Evolutionary conservation across 2,329 filamentous ascomycete genomes (phyloP).

Genomic region (Beauveria sp.): DNA sequence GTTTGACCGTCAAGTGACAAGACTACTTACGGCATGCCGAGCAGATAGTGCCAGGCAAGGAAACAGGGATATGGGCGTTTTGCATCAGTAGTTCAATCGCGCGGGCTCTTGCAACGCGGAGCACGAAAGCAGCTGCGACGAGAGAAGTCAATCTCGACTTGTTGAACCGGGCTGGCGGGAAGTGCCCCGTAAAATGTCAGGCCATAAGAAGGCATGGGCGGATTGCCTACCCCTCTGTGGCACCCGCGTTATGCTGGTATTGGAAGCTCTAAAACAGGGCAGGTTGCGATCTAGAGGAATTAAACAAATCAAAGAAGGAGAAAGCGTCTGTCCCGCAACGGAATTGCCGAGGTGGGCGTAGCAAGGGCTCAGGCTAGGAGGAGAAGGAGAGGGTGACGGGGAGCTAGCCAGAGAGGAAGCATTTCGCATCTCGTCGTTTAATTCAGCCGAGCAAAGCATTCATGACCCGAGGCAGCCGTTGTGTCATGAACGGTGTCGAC

Average conservation of each 20-base stretch:
- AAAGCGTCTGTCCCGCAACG: not conserved
- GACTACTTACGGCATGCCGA: not conserved
- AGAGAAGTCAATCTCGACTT: not conserved
- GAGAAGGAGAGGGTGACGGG: not conserved
- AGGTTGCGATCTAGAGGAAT: not conserved
- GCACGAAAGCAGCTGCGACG: not conserved
- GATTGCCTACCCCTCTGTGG: not conserved
- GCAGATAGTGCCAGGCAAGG: not conserved
- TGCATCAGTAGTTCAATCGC: not conserved
- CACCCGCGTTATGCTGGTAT: not conserved
- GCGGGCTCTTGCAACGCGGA: not conserved
- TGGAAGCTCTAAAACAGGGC: not conserved
- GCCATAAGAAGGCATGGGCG: not conserved
- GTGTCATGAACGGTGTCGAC: not conserved
- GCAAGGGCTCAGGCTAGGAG: not conserved
- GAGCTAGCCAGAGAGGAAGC: not conserved
- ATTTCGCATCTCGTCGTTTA: not conserved
- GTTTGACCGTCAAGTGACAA: not conserved
- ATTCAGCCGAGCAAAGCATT: not conserved
- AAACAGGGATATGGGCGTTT: not conserved
- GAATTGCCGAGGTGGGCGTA: not conserved
- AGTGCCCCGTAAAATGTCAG: conserved; percentile 5
- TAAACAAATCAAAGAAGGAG: not conserved
- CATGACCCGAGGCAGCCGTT: not conserved
- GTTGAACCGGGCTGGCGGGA: not conserved